Evolutionary conservation across 1,139 yeast species (phyloP).

Genomic region (Sugiyamaella paludigena): DNA sequence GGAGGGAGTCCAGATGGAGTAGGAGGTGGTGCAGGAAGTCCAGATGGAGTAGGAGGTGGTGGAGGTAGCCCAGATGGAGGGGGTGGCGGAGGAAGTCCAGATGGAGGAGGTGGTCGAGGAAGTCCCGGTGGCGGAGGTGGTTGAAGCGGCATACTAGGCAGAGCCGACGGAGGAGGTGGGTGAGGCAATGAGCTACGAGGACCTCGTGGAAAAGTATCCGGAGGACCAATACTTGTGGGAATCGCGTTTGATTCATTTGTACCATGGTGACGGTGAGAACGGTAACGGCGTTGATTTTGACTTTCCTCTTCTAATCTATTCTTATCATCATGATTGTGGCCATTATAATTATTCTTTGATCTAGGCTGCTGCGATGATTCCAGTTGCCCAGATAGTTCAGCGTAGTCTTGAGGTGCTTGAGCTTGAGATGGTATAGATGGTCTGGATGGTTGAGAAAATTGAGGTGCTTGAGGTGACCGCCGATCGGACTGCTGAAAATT

Average conservation of each 20-base stretch:
- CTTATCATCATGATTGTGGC: too few species aligned
- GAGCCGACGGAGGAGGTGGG: conserved; percentile 18
- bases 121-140: conserved; percentile 16
- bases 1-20: conserved; percentile 19
- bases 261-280: too few species aligned
- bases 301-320: too few species aligned
- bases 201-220: not conserved
- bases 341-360: too few species aligned
- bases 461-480: not conserved
- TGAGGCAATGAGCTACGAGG: not conserved
- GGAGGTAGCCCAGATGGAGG: conserved; percentile 20
- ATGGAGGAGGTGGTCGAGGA: conserved; percentile 23
- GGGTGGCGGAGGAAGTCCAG: conserved; percentile 17
- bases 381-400: too few species aligned
- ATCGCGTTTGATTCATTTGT: too few species aligned
- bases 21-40: conserved; percentile 19
- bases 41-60: conserved; percentile 17
- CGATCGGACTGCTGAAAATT: not conserved
- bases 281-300: too few species aligned
- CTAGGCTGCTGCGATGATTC: too few species aligned
- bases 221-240: not conserved
- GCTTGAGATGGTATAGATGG: conserved; percentile 6
- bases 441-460: not conserved
- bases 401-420: conserved; percentile 16
- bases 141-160: conserved; percentile 12